A percentile compares a stretch with the other conserved stretches of the same genome.
These are phyloP conservation scores for Mortierella sp. DNA, from an alignment of 371 early-diverging fungal genomes.

Conservation along the genomic window DNA sequence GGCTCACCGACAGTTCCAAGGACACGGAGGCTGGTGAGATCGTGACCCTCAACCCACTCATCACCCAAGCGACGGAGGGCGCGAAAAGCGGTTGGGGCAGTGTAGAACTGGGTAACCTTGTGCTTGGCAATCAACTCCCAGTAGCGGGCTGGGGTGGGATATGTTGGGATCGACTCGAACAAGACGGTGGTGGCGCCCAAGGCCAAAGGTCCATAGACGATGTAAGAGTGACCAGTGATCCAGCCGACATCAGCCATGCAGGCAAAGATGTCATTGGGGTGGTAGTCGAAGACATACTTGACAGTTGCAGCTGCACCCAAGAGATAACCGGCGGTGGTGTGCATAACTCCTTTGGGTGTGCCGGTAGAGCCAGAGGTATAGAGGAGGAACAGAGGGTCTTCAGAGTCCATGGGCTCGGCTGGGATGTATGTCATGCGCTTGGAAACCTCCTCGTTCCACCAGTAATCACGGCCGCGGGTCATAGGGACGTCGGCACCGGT, in stretches of 20 bases:
- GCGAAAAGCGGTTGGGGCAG: conserved; percentile 98
- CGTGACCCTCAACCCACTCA: conserved; percentile 77
- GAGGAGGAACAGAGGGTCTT: conserved; percentile 96
- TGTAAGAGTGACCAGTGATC: conserved; percentile 90
- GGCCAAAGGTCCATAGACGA: conserved; percentile 95
- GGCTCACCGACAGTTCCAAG: conserved; percentile 99
- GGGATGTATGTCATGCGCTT: conserved; percentile 85
- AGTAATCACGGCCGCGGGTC: conserved; percentile 80
- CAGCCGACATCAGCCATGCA: conserved; percentile 90
- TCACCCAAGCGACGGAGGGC: conserved; percentile 91
- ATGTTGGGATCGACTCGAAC: conserved; percentile 92
- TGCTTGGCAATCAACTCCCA: conserved; percentile 89
- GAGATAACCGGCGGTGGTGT: conserved; percentile 96
- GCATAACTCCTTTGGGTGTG: conserved; percentile 94
- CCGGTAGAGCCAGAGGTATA: conserved; percentile 98
- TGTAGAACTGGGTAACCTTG: conserved; percentile 97
- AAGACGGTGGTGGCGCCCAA: conserved; percentile 93
- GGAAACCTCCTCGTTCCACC: conserved; percentile 88
- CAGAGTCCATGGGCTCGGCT: conserved; percentile 84
- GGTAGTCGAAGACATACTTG: conserved; percentile 93
- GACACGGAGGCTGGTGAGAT: conserved; percentile 85
- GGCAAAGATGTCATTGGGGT: conserved; percentile 85
- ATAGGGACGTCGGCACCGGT: conserved; percentile 83
- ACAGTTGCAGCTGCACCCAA: conserved; percentile 89
- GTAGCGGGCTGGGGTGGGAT: conserved; percentile 84